Evolutionary conservation across 2,329 filamentous ascomycete genomes (phyloP), one percentile per base, ranked within the genome.

Genomic region (Didymella sp.): DNA sequence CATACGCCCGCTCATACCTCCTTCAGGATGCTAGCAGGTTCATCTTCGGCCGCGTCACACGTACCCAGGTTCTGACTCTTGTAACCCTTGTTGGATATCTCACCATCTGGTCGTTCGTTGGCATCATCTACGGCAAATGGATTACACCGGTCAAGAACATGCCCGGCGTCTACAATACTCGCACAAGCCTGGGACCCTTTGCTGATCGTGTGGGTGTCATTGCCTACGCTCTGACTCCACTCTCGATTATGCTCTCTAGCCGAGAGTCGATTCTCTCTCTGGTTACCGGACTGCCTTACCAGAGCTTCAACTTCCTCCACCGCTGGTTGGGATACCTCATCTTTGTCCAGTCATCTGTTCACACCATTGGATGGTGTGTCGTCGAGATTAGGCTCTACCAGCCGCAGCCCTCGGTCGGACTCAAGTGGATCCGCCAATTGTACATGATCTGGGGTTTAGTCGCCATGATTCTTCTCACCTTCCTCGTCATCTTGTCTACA

Each of bases 391-490:
- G 78, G 22, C 78, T 92, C 0, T 92, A 92, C 71, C 84, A 90
- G 64, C 89, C 89, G 0, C 89, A 92, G 68, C 90, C 90, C 0
- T 74, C 70, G 0, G 80, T 84, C 0, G 87, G 81, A 46, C 67
- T 77, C 1, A 77, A 76, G 1, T 90, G 85, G 78, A 84, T 91
- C 38, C 76, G 70, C 0, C 82, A 92, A 71, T 69, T 79, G 4
- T 93, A 92, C 73, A 89, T 90, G 53, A 81, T 91, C 58, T 92
- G 89, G 84, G 90, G 90, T 2, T 75, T 89, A 42, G 84, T 90
- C 2, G 89, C 89, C 8, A 85, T 90, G 77, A 78, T 83, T 5
- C 73, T 92, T 5, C 74, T 92, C 0, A 79, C 85, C 0, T 73
- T 89, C 13, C 74, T 92, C 1, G 84, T 87, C 56, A 68, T 86